phyloP scores from a whole-genome alignment of 2,329 filamentous ascomycete species.

The Colletotrichum gloeosporioides region DNA sequence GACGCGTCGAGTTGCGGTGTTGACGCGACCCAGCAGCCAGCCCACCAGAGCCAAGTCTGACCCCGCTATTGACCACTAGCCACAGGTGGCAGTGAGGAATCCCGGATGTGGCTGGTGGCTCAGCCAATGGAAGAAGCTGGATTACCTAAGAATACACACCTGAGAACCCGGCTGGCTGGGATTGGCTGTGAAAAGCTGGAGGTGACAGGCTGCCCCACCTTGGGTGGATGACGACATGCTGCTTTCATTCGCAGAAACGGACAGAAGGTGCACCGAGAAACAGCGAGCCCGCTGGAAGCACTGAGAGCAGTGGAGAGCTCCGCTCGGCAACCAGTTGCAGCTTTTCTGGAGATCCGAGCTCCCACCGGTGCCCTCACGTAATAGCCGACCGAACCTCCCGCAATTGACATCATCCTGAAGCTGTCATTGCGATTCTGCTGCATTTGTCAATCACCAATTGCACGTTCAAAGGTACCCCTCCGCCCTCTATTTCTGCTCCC shows the following conservation, averaged over 20 bases:
- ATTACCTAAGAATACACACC: background rate
- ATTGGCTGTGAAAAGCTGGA: background rate
- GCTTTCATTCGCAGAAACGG: constrained; percentile 15
- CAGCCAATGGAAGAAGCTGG: background rate
- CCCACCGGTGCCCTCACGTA: constrained; percentile 11
- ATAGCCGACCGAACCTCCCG: constrained; percentile 18
- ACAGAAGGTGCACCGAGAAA: background rate
- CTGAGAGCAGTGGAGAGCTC: background rate
- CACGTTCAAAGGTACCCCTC: constrained; percentile 8
- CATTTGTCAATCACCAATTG: constrained; percentile 24
- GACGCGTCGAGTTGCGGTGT: background rate
- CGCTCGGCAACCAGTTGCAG: constrained; percentile 10
- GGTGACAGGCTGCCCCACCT: constrained; percentile 2
- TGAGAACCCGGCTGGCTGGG: background rate
- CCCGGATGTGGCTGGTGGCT: fast-evolving
- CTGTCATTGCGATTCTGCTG: background rate
- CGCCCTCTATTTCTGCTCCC: background rate
- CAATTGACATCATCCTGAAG: constrained; percentile 19
- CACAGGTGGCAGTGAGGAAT: background rate
- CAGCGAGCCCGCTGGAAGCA: background rate
- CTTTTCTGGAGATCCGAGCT: constrained; percentile 22
- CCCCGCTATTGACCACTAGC: background rate
- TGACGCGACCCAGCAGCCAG: background rate
- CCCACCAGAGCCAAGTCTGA: background rate
- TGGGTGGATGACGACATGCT: constrained; percentile 17